A percentile compares a stretch with the other conserved stretches of the same genome.
phyloP scores from a whole-genome alignment of 2,329 filamentous ascomycete species.

The Chrysoporthe deuterocubensis region DNA sequence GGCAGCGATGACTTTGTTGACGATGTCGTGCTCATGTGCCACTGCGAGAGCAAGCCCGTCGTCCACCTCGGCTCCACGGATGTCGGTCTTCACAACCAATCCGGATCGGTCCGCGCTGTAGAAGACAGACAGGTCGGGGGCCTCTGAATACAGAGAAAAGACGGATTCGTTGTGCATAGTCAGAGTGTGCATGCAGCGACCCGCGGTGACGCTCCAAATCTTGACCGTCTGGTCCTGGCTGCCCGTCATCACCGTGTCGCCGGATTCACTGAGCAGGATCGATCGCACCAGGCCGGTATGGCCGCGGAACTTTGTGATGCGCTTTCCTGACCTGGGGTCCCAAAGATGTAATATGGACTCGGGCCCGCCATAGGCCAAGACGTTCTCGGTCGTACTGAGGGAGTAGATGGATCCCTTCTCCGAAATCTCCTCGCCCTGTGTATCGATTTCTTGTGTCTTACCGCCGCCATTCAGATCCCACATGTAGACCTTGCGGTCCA shows the following conservation, averaged over 20 bases:
- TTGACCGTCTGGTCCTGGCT: conserved; percentile 98
- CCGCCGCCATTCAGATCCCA: conserved; percentile 93
- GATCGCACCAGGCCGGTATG: conserved; percentile 94
- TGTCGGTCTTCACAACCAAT: conserved; percentile 94
- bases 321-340: conserved; percentile 86
- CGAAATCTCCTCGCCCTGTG: conserved; percentile 77
- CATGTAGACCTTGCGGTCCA: conserved; percentile 88
- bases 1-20: conserved; percentile 69
- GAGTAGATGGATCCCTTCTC: conserved; percentile 97
- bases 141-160: conserved; percentile 91
- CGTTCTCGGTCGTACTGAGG: conserved; percentile 75
- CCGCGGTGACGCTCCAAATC: conserved; percentile 94
- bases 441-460: conserved; percentile 84
- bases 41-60: conserved; percentile 90
- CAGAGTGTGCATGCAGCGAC: conserved; percentile 95
- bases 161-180: conserved; percentile 99
- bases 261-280: conserved; percentile 85
- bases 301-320: conserved; percentile 94
- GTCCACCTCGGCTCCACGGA: conserved; percentile 78
- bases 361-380: conserved; percentile 90
- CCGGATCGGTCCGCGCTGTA: conserved; percentile 95
- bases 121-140: conserved; percentile 84
- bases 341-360: conserved; percentile 92
- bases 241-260: conserved; percentile 89
- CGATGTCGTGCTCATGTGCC: conserved; percentile 86